These are phyloP conservation scores for Malassezia restricta DNA, from an alignment of 1,284 basidiomycete genomes.

Conservation along the genomic window DNA sequence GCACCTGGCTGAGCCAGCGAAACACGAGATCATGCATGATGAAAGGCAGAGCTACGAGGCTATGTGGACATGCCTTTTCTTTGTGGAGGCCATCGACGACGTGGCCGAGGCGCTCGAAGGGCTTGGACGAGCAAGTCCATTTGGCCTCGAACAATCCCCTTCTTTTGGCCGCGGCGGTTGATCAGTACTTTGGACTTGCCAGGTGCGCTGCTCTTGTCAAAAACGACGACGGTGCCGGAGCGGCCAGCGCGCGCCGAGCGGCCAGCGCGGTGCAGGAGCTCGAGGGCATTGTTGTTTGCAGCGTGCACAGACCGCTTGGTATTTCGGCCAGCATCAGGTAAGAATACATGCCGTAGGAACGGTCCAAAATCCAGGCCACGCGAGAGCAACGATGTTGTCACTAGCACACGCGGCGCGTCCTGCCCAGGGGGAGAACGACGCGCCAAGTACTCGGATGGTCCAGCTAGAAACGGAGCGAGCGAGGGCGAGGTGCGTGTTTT, in stretches of 20 bases:
- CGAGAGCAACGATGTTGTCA: constrained; percentile 81
- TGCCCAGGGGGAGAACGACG: background rate
- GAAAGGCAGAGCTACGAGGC: background rate
- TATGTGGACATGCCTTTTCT: background rate
- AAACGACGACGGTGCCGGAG: constrained; percentile 53
- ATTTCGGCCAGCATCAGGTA: constrained; percentile 17
- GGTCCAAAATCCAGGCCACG: constrained; percentile 76
- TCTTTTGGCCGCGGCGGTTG: constrained; percentile 13
- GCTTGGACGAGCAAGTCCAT: constrained; percentile 15
- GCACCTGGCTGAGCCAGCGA: constrained; percentile 35
- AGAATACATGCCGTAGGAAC: constrained; percentile 17
- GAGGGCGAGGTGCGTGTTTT: constrained; percentile 7
- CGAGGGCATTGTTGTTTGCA: constrained; percentile 71
- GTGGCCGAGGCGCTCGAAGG: background rate
- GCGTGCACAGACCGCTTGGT: constrained; percentile 58
- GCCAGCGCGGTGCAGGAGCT: constrained; percentile 64
- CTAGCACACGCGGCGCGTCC: constrained; percentile 52
- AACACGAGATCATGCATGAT: constrained; percentile 37
- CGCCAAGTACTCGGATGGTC: background rate
- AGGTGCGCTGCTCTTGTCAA: constrained; percentile 29
- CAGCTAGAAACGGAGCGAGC: constrained; percentile 12
- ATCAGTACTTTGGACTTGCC: constrained; percentile 15
- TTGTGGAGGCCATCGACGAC: background rate
- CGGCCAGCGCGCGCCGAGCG: constrained; percentile 56
- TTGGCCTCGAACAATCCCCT: constrained; percentile 13